Conservation (phyloP, 768 basidiomycete genomes). For the Lentinula sp. region DNA sequence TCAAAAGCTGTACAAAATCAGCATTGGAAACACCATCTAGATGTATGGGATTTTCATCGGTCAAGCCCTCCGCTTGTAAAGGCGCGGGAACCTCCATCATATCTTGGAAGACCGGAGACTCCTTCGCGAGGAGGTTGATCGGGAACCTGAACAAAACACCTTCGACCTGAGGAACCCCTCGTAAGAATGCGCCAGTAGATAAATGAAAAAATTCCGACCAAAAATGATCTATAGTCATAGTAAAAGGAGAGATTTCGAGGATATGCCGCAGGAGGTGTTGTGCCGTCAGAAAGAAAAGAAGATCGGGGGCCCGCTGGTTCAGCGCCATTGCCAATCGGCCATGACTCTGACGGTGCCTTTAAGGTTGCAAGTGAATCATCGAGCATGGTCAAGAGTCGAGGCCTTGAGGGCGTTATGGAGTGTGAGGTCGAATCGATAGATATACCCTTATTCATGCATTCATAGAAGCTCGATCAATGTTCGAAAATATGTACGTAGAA, state of each 20-base stretch:
- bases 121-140: neutral
- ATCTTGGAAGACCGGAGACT: neutral
- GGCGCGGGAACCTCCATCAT: neutral
- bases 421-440: too few species aligned
- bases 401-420: too few species aligned
- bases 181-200: neutral
- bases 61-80: neutral
- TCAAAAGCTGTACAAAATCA: slow-evolving; percentile 9
- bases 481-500: too few species aligned
- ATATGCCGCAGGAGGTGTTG: neutral
- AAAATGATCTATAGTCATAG: neutral
- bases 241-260: neutral
- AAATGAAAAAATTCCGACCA: neutral
- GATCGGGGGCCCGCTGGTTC: neutral
- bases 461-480: too few species aligned
- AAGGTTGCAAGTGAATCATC: too few species aligned
- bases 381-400: too few species aligned
- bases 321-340: too few species aligned
- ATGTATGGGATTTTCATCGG: slow-evolving; percentile 10
- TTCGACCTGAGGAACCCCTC: neutral
- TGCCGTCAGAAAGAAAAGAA: neutral
- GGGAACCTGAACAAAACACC: neutral
- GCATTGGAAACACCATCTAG: slow-evolving; percentile 16
- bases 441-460: too few species aligned
- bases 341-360: too few species aligned